phyloP scores from a whole-genome alignment of 805 yeast genomes.

The Lipomyces spencermartinsiae region DNA sequence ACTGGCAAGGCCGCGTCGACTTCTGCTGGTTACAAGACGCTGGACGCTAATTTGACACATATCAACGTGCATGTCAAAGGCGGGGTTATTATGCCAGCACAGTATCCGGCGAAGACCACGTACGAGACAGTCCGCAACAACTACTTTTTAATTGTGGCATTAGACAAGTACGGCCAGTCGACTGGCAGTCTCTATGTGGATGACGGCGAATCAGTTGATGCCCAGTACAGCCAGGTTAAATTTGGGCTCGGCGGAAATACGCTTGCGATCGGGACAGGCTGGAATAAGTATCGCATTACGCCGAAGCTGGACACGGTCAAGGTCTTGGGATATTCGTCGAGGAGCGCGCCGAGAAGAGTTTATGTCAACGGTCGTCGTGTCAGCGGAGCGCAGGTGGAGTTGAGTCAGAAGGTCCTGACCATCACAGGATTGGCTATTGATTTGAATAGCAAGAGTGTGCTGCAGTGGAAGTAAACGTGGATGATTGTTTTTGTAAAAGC shows the following conservation, averaged over 20 bases:
- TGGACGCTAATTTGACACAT: conserved; percentile 54
- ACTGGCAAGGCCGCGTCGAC: conserved; percentile 48
- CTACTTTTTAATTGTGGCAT: conserved; percentile 65
- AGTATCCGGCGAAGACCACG: conserved; percentile 56
- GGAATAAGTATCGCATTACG: neutral
- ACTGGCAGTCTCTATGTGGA: conserved; percentile 66
- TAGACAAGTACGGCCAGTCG: conserved; percentile 54
- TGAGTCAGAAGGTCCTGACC: neutral
- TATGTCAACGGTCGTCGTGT: conserved; percentile 1
- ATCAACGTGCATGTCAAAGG: conserved; percentile 58
- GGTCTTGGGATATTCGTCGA: neutral
- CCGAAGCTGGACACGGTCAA: neutral
- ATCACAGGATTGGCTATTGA: neutral
- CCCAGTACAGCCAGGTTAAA: neutral
- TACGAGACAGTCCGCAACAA: conserved; percentile 79
- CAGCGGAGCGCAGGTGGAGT: neutral
- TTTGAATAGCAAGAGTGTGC: neutral
- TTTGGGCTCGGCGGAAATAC: neutral
- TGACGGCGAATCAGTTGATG: conserved; percentile 66
- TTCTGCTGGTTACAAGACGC: conserved; percentile 31
- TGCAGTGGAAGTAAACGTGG: neutral
- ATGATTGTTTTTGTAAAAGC: no score
- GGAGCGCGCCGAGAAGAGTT: neutral
- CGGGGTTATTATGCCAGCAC: conserved; percentile 66
- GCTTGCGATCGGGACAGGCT: neutral